Conservation (phyloP, 345 rosid genomes). For the Psidium guajava region DNA sequence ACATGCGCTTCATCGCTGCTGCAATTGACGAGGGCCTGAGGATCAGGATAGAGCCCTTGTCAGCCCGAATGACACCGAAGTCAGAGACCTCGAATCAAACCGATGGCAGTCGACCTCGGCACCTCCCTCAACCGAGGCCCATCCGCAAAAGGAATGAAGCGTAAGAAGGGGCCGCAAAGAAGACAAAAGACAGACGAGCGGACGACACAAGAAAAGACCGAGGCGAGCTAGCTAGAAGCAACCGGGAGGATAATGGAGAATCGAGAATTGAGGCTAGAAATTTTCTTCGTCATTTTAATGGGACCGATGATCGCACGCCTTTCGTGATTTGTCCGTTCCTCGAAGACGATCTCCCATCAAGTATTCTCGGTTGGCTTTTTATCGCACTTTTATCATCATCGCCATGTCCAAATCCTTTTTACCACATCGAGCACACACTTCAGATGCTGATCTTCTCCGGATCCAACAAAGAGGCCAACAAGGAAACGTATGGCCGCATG, state of each 20-base stretch:
- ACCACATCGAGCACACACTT: background rate
- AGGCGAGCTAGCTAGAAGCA: background rate
- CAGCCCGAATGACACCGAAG: background rate
- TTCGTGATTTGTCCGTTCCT: background rate
- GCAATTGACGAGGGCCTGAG: too few species aligned
- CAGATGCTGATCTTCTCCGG: background rate
- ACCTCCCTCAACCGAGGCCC: background rate
- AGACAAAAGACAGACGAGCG: background rate
- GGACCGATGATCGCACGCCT: background rate
- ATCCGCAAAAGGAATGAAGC: background rate
- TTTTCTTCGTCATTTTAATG: background rate
- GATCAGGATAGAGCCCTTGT: too few species aligned
- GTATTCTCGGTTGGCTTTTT: background rate
- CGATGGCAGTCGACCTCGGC: background rate
- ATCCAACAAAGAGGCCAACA: background rate
- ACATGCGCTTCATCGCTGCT: too few species aligned
- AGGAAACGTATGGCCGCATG: background rate
- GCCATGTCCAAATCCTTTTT: background rate
- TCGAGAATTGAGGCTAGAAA: background rate
- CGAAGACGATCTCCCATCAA: background rate
- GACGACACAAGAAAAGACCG: background rate
- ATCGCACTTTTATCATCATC: background rate
- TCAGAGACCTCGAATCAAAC: background rate
- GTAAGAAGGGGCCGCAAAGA: too few species aligned
- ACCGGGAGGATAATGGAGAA: background rate